Conservation (phyloP, 2,329 filamentous ascomycete species). For the Cladosporium halotolerans region DNA sequence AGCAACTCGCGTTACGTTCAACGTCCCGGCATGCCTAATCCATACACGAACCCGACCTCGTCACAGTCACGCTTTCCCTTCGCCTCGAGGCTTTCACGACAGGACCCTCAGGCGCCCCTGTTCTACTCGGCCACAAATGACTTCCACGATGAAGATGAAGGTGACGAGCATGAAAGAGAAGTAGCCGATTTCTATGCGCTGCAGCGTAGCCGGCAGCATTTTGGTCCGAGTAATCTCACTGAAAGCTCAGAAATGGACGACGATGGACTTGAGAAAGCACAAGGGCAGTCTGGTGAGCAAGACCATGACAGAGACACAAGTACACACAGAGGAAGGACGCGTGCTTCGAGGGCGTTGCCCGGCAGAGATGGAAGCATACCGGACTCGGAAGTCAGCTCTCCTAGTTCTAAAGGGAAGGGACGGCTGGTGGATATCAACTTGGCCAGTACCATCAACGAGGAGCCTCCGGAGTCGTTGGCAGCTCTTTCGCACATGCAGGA, state of each 20-base stretch:
- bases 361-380: slow-evolving; percentile 37
- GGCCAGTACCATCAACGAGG: slow-evolving; percentile 54
- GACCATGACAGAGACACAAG: slow-evolving; percentile 34
- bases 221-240: slow-evolving; percentile 74
- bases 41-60: slow-evolving; percentile 65
- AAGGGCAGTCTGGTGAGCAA: slow-evolving; percentile 33
- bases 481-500: slow-evolving; percentile 33
- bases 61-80: slow-evolving; percentile 73
- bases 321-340: slow-evolving; percentile 33
- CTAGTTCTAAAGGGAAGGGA: slow-evolving; percentile 53
- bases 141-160: slow-evolving; percentile 87
- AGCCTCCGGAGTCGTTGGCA: slow-evolving; percentile 32
- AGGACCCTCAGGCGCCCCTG: slow-evolving; percentile 68
- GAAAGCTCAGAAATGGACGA: slow-evolving; percentile 81
- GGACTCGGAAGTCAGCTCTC: slow-evolving; percentile 35
- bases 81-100: slow-evolving; percentile 65
- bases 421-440: slow-evolving; percentile 81
- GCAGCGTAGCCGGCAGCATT: slow-evolving; percentile 81
- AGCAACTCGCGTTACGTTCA: slow-evolving; percentile 43
- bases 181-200: slow-evolving; percentile 91
- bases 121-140: slow-evolving; percentile 90
- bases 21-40: slow-evolving; percentile 49
- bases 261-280: slow-evolving; percentile 42
- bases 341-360: slow-evolving; percentile 28
- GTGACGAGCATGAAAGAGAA: slow-evolving; percentile 81